These are phyloP conservation scores for Sanghuangporus weigelae DNA, from an alignment of 1,284 basidiomycete species.

Conservation along the genomic window DNA sequence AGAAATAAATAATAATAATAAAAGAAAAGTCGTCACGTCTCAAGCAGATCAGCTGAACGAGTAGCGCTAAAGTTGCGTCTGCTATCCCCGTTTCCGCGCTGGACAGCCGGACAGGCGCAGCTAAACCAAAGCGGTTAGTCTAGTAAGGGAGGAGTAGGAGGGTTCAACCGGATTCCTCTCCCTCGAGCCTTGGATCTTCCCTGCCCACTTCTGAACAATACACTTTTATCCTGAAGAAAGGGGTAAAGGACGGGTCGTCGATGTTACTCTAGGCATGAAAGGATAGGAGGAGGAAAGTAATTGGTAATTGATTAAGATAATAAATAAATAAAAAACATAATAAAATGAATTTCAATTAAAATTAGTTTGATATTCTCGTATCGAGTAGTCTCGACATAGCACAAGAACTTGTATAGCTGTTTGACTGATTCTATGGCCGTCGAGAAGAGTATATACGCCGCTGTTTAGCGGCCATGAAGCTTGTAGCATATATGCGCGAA, in stretches of 20 bases:
- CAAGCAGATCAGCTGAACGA: background rate
- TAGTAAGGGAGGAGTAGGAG: background rate
- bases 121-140: background rate
- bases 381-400: background rate
- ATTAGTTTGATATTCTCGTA: background rate
- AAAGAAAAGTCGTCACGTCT: background rate
- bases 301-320: too few species aligned
- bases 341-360: background rate
- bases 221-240: too few species aligned
- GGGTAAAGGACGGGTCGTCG: background rate
- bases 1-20: background rate
- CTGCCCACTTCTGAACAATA: background rate
- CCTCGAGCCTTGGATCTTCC: background rate
- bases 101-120: background rate
- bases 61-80: too few species aligned
- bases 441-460: background rate
- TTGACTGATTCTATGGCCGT: background rate
- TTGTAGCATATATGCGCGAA: background rate
- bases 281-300: too few species aligned
- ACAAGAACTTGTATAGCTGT: too few species aligned
- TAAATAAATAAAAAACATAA: background rate
- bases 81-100: too few species aligned
- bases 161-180: too few species aligned
- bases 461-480: background rate
- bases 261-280: background rate